These are phyloP conservation scores for Gymnopilus dilepis DNA, from an alignment of 768 basidiomycete genomes.

Conservation along the genomic window DNA sequence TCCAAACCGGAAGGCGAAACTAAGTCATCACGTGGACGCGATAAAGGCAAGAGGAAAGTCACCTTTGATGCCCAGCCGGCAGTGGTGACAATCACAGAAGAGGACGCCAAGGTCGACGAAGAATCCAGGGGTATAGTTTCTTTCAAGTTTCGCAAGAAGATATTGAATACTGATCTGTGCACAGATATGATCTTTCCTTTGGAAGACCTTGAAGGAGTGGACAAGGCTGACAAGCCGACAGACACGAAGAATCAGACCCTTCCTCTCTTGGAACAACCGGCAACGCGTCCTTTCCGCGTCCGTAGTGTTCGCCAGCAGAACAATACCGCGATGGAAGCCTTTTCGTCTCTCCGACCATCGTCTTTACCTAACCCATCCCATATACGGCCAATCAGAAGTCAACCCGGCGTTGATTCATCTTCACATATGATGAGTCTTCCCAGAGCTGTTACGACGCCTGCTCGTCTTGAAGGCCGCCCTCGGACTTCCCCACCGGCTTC, in stretches of 20 bases:
- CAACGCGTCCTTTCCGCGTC: constrained; percentile 35
- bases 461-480: constrained; percentile 18
- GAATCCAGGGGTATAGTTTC: constrained; percentile 51
- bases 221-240: constrained; percentile 37
- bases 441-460: constrained; percentile 21
- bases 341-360: constrained; percentile 64
- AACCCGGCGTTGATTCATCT: constrained; percentile 44
- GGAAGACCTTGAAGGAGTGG: constrained; percentile 64
- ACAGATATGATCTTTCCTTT: constrained; percentile 74
- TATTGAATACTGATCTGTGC: constrained; percentile 16
- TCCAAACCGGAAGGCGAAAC: constrained; percentile 27
- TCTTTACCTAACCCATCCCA: constrained; percentile 75
- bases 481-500: constrained; percentile 20
- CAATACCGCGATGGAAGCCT: constrained; percentile 52
- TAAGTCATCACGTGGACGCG: constrained; percentile 33
- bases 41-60: constrained; percentile 68
- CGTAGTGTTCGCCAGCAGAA: constrained; percentile 38
- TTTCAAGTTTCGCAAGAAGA: neutral
- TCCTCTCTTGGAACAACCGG: constrained; percentile 48
- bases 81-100: constrained; percentile 49
- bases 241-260: constrained; percentile 39
- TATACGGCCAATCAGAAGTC: constrained; percentile 50
- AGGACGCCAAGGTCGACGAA: constrained; percentile 27
- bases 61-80: constrained; percentile 74
- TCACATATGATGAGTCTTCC: constrained; percentile 40